Conservation (phyloP, 257 asterid species). For the Fraxinus pennsylvanica region DNA sequence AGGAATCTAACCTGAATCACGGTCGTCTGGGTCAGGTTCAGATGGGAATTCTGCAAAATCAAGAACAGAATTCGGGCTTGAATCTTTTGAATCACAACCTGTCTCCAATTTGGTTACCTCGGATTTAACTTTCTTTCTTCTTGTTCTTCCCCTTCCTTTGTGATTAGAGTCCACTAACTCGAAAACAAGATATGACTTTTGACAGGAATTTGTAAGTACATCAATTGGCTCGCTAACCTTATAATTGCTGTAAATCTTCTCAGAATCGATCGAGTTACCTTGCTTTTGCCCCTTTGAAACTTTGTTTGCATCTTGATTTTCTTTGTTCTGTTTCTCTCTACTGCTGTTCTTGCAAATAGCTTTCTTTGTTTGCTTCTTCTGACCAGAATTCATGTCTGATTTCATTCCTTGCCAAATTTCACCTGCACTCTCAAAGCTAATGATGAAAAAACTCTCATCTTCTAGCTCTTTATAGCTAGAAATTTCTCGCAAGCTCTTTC, state of each 20-base stretch:
- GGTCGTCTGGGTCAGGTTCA: conserved; percentile 39
- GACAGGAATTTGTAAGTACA: conserved; percentile 28
- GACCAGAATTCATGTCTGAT: conserved; percentile 18
- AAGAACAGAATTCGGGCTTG: conserved; percentile 74
- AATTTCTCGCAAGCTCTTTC: conserved; percentile 37
- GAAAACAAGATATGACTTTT: not conserved
- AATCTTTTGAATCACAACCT: conserved; percentile 51
- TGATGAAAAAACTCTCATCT: conserved; percentile 66
- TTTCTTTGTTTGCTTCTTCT: conserved; percentile 12
- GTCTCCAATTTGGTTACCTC: conserved; percentile 25
- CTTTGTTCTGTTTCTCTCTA: conserved; percentile 36
- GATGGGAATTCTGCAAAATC: conserved; percentile 44
- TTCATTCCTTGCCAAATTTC: conserved; percentile 20
- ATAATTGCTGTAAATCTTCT: not conserved
- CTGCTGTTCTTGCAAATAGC: conserved; percentile 27
- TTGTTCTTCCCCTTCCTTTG: conserved; percentile 19
- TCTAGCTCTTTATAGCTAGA: conserved; percentile 52
- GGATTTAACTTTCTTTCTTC: conserved; percentile 23
- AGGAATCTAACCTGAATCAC: conserved; percentile 48
- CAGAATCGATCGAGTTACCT: conserved; percentile 1
- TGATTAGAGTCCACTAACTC: not conserved
- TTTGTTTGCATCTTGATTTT: conserved; percentile 29
- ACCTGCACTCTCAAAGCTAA: conserved; percentile 54
- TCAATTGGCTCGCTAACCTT: conserved; percentile 30
- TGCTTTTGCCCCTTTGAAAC: not conserved